Evolutionary conservation across 345 rosid genomes (phyloP), one percentile per base, ranked within the genome.

Genomic region (Chamaenerion angustifolium): DNA sequence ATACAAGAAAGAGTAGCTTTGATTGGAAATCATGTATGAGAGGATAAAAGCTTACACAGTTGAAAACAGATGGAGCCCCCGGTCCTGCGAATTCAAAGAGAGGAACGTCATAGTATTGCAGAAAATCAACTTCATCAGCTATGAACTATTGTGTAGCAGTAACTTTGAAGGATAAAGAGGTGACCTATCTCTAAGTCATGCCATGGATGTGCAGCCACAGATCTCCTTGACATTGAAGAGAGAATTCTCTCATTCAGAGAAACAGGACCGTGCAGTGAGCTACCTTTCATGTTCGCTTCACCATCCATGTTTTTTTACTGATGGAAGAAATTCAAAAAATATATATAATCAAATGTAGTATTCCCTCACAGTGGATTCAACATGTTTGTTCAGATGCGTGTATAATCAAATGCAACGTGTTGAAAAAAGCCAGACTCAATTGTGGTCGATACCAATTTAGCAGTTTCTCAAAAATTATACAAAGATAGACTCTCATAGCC

Each of bases 161-260:
- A n/a, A n/a, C 11, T 13, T 55, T 27, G 10, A 16, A 49, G 6
- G 49, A 19, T 44, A 46, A 35, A 10, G 43, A 44, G 43, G 43
- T 40, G 52, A 84, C 96, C 99, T 49, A 88, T 84, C 66, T 84
- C 86, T 63, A 88, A 60, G 68, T 85, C 88, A 61, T 93, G 96
- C 99, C 96, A 93, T 17, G 99, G 95, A 73, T 88, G 96, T 49
- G 96, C 94, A 65, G 96, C 94, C 45, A 79, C 61, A 16, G 90
- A 76, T 76, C 90, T 70, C 37, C 71, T 65, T 2, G 87, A 68
- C 75, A 93, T 72, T 12, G 96, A 84, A 15, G 90, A 71, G 55
- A 88, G 77, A 48, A 85, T 93, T 60, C 94, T 79, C 52, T 81
- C 94, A 52, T 82, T 92, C 43, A 92, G 78, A 14, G 49, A 57